phyloP scores from a whole-genome alignment of 768 basidiomycete genomes.

The Porphyrellus cyaneotinctus region DNA sequence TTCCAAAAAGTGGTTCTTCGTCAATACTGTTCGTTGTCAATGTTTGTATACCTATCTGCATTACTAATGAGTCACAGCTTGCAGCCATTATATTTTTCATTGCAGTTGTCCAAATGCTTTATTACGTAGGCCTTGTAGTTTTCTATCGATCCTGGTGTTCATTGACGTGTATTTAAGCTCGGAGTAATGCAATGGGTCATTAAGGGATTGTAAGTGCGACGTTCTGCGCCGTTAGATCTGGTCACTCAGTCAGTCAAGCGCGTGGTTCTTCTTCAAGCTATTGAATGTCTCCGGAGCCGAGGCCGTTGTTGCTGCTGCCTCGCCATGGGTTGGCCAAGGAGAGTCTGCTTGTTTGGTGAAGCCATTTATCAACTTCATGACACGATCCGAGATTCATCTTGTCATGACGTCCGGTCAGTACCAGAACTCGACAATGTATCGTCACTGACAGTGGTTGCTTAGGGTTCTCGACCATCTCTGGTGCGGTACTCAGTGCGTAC shows the following conservation, averaged over 20 bases:
- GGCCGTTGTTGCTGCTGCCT: conserved; percentile 87
- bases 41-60: conserved; percentile 7
- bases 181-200: conserved; percentile 95
- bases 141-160: neutral
- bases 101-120: conserved; percentile 88
- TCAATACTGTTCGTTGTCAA: conserved; percentile 55
- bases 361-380: conserved; percentile 83
- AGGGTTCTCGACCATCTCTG: conserved; percentile 89
- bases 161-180: conserved; percentile 32
- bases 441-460: conserved; percentile 3
- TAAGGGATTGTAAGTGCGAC: conserved; percentile 61
- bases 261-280: conserved; percentile 91
- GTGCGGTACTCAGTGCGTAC: conserved; percentile 84
- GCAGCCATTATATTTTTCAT: conserved; percentile 89
- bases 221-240: neutral
- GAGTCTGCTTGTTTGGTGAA: conserved; percentile 84
- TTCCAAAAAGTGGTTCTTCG: conserved; percentile 78
- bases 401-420: conserved; percentile 76
- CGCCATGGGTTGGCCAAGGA: conserved; percentile 92
- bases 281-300: conserved; percentile 94
- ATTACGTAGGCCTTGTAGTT: conserved; percentile 44
- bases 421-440: neutral
- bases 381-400: conserved; percentile 79
- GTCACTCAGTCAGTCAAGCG: conserved; percentile 38
- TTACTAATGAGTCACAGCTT: conserved; percentile 40